Evolutionary conservation across 202 grass and related monocot species (phyloP).

Genomic region (Saccharum hybrid): DNA sequence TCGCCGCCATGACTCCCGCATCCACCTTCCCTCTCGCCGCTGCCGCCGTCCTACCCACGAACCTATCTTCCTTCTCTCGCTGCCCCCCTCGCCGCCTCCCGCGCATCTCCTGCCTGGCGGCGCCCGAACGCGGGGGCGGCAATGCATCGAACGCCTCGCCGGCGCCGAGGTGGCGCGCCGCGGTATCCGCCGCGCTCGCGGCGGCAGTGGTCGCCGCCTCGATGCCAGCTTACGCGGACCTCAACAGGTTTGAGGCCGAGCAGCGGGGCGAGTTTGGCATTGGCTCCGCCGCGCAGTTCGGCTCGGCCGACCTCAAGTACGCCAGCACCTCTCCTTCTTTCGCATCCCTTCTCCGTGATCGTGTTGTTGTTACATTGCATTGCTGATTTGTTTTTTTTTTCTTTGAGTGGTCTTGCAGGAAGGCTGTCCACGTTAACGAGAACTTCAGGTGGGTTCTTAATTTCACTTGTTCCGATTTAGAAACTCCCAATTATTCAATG

Average conservation of each 20-base stretch:
- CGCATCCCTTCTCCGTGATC: slow-evolving; percentile 2
- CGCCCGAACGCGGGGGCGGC: slow-evolving; percentile 33
- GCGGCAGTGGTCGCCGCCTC: slow-evolving; percentile 52
- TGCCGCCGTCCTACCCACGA: background rate
- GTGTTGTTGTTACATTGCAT: slow-evolving; percentile 13
- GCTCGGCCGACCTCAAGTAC: slow-evolving; percentile 92
- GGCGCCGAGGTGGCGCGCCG: slow-evolving; percentile 62
- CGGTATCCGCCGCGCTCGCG: slow-evolving; percentile 71
- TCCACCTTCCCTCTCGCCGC: slow-evolving; percentile 55
- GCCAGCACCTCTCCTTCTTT: background rate
- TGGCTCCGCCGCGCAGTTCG: slow-evolving; percentile 95
- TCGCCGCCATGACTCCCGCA: slow-evolving; percentile 60
- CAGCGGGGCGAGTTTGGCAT: slow-evolving; percentile 91
- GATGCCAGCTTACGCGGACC: slow-evolving; percentile 72
- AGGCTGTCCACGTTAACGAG: slow-evolving; percentile 78
- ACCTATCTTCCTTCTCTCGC: background rate
- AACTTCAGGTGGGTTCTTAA: slow-evolving; percentile 75
- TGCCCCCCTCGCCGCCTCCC: background rate
- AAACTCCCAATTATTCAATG: background rate
- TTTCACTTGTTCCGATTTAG: slow-evolving; percentile 8
- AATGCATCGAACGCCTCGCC: slow-evolving; percentile 52
- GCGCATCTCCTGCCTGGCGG: slow-evolving; percentile 60
- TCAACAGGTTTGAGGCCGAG: slow-evolving; percentile 92
- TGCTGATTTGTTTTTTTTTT: slow-evolving; percentile 19
- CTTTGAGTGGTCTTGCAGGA: slow-evolving; percentile 49